Conservation (phyloP, 2,329 filamentous ascomycete species). For the Didymella exigua region DNA sequence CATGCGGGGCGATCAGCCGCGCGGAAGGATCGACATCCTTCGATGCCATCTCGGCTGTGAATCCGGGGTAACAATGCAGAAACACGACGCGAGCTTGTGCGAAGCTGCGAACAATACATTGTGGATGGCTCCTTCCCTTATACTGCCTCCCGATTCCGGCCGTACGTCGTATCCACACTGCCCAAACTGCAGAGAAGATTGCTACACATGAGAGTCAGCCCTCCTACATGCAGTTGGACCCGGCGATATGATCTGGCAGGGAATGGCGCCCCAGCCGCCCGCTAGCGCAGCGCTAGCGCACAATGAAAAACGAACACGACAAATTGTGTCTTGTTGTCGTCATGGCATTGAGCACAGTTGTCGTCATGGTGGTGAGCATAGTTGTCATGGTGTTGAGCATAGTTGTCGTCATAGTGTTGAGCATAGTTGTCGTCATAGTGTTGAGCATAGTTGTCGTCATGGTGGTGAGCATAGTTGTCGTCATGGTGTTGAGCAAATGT, state of each 20-base stretch:
- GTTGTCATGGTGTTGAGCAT: too few species aligned
- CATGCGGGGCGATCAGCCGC: slow-evolving; percentile 21
- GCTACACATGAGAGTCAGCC: not conserved
- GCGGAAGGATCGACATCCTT: slow-evolving; percentile 17
- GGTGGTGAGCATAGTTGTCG: too few species aligned
- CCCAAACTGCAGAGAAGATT: not conserved
- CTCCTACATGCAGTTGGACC: not conserved
- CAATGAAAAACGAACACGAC: not conserved
- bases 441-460: too few species aligned
- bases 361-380: too few species aligned
- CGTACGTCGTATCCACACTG: not conserved
- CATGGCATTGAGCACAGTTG: too few species aligned
- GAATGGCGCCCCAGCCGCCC: not conserved
- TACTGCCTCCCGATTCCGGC: not conserved
- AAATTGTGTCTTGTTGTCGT: too few species aligned
- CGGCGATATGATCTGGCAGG: not conserved
- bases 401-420: too few species aligned
- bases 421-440: too few species aligned
- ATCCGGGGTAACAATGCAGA: not conserved
- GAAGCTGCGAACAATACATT: not conserved
- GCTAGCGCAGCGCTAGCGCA: not conserved
- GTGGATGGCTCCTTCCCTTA: not conserved
- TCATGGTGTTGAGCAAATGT: too few species aligned
- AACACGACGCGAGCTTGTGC: not conserved
- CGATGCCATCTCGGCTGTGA: slow-evolving; percentile 4